Evolutionary conservation across 805 yeast genomes (phyloP), one percentile per base, ranked within the genome.

Genomic region (Kuraishia molischiana): DNA sequence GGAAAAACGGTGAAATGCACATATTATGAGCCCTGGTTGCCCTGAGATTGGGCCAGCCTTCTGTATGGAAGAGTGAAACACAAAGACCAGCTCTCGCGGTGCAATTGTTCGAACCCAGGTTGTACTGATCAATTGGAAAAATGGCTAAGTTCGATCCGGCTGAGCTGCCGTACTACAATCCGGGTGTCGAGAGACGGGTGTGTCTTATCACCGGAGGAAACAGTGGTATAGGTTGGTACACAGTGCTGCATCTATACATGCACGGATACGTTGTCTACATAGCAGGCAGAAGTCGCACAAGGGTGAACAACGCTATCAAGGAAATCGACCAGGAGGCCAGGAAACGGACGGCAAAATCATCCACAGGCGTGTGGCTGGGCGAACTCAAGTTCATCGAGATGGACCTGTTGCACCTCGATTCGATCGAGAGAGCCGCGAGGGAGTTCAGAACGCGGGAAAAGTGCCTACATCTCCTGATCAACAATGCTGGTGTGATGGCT

Each of bases 401-500:
- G 38, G 89, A 83, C 53, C 58, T 83, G 39, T 47, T 72, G 19
- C 72, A 64, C 37, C 51, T 74, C 36, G 51, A 54, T 5, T 56
- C 67, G 11, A 75, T 73, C 11, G 71, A 67, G 26, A 48, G 48
- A 28, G 82, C 85, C 0, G 73, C 72, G 10, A 48, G 53, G 6
- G 58, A 59, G 24, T 67, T 81, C 41, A 57, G 57, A 31, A 53
- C 55, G 13, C 45, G 59, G 37, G 90, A 81, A 45, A 52, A 56
- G 20, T 43, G 60, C 15, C 53, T 85, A 22, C 77, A 84, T 53
- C 56, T 85, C 18, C 62, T 85, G 24, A 67, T 85, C 33, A 75
- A 83, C 47, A 85, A 85, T 54, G 89, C 95, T 1, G 92, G 94
- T 2, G 74, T 80, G 4, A 79, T 82, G 77, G 87, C 82, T 13